A percentile compares a stretch with the other conserved stretches of the same genome.
Evolutionary conservation across 495 filamentous ascomycete genomes (phyloP).

Genomic region (Darksidea phi): DNA sequence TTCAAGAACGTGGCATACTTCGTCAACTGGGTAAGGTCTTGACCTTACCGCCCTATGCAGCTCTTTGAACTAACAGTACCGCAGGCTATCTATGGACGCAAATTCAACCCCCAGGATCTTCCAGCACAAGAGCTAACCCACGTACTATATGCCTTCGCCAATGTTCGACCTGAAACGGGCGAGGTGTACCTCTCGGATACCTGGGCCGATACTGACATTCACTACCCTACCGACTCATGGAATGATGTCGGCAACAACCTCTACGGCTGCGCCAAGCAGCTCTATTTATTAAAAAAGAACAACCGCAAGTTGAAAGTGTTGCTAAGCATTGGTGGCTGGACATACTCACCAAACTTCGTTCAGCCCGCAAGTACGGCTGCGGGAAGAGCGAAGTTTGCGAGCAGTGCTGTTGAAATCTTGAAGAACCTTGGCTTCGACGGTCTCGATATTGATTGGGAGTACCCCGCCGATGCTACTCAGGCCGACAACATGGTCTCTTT

Average conservation of each 20-base stretch:
- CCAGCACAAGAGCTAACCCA: constrained; percentile 87
- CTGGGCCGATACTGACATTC: constrained; percentile 84
- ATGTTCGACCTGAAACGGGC: constrained; percentile 71
- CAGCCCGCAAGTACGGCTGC: constrained; percentile 63
- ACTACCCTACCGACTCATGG: constrained; percentile 78
- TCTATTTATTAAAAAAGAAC: constrained; percentile 83
- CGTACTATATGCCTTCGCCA: constrained; percentile 88
- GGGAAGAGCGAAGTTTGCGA: constrained; percentile 65
- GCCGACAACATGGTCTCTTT: constrained; percentile 70
- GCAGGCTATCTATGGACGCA: constrained; percentile 74
- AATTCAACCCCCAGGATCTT: constrained; percentile 84
- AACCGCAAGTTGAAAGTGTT: constrained; percentile 88
- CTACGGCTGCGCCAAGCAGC: constrained; percentile 92
- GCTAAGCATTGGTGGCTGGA: constrained; percentile 95
- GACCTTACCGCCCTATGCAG: neutral
- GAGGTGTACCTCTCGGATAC: constrained; percentile 81
- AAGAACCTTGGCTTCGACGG: constrained; percentile 53
- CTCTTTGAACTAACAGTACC: neutral
- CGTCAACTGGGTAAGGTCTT: constrained; percentile 67
- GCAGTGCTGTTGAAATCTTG: constrained; percentile 62
- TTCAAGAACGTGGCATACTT: constrained; percentile 82
- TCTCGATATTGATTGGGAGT: constrained; percentile 39
- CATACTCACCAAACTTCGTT: constrained; percentile 87
- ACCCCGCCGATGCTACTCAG: constrained; percentile 45
- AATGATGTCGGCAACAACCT: constrained; percentile 57